phyloP scores from a whole-genome alignment of 495 filamentous ascomycete genomes.

The Neurospora hispaniola region DNA sequence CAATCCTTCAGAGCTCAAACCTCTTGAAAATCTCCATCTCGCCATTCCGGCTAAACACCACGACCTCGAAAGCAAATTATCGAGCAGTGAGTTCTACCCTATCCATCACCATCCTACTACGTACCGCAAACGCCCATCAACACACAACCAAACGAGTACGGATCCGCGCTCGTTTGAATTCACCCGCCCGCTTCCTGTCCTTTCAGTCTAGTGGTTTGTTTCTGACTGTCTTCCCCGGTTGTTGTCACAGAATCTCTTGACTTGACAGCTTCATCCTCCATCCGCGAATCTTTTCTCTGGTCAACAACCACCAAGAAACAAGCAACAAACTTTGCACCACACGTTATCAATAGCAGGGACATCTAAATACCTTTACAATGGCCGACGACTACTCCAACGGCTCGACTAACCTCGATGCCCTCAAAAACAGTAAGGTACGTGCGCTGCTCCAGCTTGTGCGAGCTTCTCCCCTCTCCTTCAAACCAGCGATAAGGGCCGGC shows the following conservation, averaged over 20 bases:
- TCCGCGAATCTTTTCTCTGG: not conserved
- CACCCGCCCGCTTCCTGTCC: not conserved
- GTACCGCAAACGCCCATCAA: not conserved
- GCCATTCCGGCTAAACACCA: not conserved
- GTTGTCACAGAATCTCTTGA: not conserved
- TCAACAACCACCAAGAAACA: not conserved
- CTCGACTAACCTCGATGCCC: conserved; percentile 19
- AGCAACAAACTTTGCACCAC: not conserved
- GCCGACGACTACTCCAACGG: conserved; percentile 13
- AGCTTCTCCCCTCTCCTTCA: not conserved
- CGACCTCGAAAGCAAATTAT: not conserved
- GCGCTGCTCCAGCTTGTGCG: not conserved
- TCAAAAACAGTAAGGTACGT: conserved; percentile 41
- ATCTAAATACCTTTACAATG: conserved; percentile 18
- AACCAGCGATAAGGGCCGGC: conserved; percentile 1
- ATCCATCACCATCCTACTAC: not conserved
- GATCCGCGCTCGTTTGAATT: not conserved
- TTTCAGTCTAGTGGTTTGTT: not conserved
- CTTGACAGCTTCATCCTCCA: not conserved
- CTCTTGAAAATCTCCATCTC: not conserved
- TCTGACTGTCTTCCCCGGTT: not conserved
- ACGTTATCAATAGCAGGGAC: conserved; percentile 1
- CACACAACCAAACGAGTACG: not conserved
- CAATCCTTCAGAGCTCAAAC: not conserved
- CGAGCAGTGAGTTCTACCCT: not conserved